A percentile compares a stretch with the other conserved stretches of the same genome.
phyloP scores from a whole-genome alignment of 2,329 filamentous ascomycete species.

The Sclerotinia subarctica region DNA sequence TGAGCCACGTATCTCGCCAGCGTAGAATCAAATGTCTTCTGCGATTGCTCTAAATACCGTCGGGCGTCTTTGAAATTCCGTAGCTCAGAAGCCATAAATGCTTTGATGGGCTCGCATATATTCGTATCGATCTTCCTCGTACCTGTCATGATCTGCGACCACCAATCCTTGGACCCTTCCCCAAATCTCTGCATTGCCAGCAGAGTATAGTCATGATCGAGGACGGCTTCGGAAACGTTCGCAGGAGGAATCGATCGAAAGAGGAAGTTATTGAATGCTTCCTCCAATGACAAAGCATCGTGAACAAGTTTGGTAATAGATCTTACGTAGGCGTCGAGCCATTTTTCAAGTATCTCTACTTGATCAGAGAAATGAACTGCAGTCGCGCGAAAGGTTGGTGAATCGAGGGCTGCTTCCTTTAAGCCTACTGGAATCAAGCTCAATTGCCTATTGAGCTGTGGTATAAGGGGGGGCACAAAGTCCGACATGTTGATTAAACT shows the following conservation, averaged over 20 bases:
- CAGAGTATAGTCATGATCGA: conserved; percentile 94
- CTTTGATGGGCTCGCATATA: conserved; percentile 76
- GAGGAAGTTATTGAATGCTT: conserved; percentile 73
- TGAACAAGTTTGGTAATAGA: conserved; percentile 58
- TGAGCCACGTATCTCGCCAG: conserved; percentile 80
- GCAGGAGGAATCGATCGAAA: conserved; percentile 70
- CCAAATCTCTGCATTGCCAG: conserved; percentile 80
- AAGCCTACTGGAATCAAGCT: conserved; percentile 66
- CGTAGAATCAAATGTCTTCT: conserved; percentile 79
- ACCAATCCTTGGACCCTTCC: conserved; percentile 85
- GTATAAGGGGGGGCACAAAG: conserved; percentile 24
- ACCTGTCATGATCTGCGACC: conserved; percentile 69
- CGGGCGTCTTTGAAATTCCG: conserved; percentile 82
- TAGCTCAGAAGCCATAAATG: conserved; percentile 76
- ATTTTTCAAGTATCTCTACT: conserved; percentile 84
- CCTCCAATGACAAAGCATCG: conserved; percentile 73
- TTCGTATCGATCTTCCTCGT: conserved; percentile 74
- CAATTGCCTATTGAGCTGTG: conserved; percentile 31
- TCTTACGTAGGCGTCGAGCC: conserved; percentile 74
- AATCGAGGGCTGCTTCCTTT: conserved; percentile 94
- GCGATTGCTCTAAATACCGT: conserved; percentile 70
- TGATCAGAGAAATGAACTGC: conserved; percentile 86
- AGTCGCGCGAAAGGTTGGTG: conserved; percentile 88
- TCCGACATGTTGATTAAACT: conserved; percentile 29
- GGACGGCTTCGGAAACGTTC: conserved; percentile 73